Evolutionary conservation across 108 stramenopile genomes (phyloP), one percentile per base, ranked within the genome.

Genomic region (Skeletonema marinoi): DNA sequence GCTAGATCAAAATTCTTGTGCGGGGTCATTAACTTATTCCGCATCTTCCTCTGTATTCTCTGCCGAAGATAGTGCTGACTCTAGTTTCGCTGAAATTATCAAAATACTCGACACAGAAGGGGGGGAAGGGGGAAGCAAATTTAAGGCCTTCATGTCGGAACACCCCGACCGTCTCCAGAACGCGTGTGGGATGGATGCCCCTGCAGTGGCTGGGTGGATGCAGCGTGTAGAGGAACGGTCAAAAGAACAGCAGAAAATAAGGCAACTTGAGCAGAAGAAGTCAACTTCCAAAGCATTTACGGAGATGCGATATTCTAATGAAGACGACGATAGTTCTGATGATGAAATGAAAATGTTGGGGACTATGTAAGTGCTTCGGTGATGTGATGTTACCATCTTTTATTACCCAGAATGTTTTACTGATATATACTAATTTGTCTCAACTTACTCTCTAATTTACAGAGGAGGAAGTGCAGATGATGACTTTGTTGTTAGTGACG

Each of bases 1-100:
- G 13, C 50, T 39, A 19, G 80, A 81, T 75, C 44, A 78, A 48
- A 75, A 75, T 48, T 71, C 80, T 2, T 81, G 74, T 58, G 63
- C 80, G 7, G 80, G 80, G 25, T 81, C 80, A 17, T 66, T 81
- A 12, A 75, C 73, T 1, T 81, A 81, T 54, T 81, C 80, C 14
- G 73, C 80, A 14, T 81, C 74, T 32, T 81, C 80, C 60, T 81
- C 80, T 29, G 70, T 73, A 3, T 68, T 65, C 39, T 71, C 67
- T 6, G 80, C 58, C 32, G 51, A 69, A 44, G 68, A 73, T 25
- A 70, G 69, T 35, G 75, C 74, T 48, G 74, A 81, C 21, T 75
- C 80, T 11, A 75, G 74, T 36, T 81, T 81, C 66, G 74, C 80
- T 4, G 70, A 81, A 6, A 81, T 81, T 17, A 81, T 81, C n/a